Evolutionary conservation across 495 filamentous ascomycete genomes (phyloP).

Genomic region (Corynascus novoguineensis): DNA sequence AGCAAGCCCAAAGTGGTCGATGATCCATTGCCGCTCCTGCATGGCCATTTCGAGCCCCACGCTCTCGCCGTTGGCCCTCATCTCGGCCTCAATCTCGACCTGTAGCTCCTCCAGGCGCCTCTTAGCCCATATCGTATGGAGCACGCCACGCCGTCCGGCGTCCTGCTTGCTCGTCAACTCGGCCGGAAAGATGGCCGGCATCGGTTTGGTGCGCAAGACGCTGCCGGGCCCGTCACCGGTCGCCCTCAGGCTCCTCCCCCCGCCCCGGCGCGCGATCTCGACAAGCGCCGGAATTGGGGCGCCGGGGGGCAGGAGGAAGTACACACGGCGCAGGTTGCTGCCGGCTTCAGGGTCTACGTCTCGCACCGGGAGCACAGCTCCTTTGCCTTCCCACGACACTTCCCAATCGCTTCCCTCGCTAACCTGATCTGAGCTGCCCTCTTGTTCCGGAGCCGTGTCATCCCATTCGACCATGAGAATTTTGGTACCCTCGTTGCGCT

Average conservation of each 20-base stretch:
- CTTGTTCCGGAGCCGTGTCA: slow-evolving; percentile 39
- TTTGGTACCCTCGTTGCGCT: slow-evolving; percentile 75
- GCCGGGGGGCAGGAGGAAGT: slow-evolving; percentile 67
- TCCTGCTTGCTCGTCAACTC: slow-evolving; percentile 59
- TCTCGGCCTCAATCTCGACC: slow-evolving; percentile 62
- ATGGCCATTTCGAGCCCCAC: slow-evolving; percentile 75
- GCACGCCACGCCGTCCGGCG: slow-evolving; percentile 67
- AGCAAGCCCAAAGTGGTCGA: slow-evolving; percentile 65
- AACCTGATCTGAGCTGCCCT: background rate
- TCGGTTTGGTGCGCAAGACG: slow-evolving; percentile 56
- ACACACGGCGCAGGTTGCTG: slow-evolving; percentile 52
- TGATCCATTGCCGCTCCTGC: slow-evolving; percentile 76
- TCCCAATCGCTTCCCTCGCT: slow-evolving; percentile 52
- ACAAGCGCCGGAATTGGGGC: slow-evolving; percentile 61
- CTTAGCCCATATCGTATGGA: slow-evolving; percentile 81
- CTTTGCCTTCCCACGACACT: slow-evolving; percentile 72
- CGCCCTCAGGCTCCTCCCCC: slow-evolving; percentile 18
- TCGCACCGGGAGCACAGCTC: slow-evolving; percentile 56
- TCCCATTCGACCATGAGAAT: slow-evolving; percentile 84
- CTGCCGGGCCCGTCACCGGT: background rate
- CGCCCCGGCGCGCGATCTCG: slow-evolving; percentile 51
- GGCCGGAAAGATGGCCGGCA: slow-evolving; percentile 75
- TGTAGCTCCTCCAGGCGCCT: slow-evolving; percentile 65
- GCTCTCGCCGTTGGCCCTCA: slow-evolving; percentile 62
- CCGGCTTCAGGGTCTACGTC: slow-evolving; percentile 39